Evolutionary conservation across 2,329 filamentous ascomycete genomes (phyloP).

Genomic region (Exophiala sp.): DNA sequence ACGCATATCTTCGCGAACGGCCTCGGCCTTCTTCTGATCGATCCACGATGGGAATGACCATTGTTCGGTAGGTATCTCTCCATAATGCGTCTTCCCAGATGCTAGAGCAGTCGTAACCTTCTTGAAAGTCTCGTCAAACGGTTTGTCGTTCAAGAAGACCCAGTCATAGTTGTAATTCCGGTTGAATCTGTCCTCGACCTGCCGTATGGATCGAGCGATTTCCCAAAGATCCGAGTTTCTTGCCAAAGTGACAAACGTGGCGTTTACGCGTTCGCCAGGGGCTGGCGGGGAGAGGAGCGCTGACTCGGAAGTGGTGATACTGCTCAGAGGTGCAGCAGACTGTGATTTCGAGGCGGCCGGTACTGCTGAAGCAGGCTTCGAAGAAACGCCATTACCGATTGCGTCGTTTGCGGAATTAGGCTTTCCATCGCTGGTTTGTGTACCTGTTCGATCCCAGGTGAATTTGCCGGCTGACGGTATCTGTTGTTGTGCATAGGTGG

Average conservation of each 20-base stretch:
- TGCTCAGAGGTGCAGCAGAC: slow-evolving; percentile 29
- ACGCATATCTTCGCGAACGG: slow-evolving; percentile 91
- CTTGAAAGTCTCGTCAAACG: slow-evolving; percentile 91
- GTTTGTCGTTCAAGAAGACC: slow-evolving; percentile 97
- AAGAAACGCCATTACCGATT: slow-evolving; percentile 9
- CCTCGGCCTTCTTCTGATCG: slow-evolving; percentile 86
- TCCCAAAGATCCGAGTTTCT: slow-evolving; percentile 95
- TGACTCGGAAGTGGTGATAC: slow-evolving; percentile 5
- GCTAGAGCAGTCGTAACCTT: slow-evolving; percentile 83
- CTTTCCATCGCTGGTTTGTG: slow-evolving; percentile 2
- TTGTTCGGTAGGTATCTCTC: slow-evolving; percentile 82
- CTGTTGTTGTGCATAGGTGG: slow-evolving; percentile 28
- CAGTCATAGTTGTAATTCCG: slow-evolving; percentile 95
- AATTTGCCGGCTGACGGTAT: slow-evolving; percentile 23
- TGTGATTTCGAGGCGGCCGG: slow-evolving; percentile 24
- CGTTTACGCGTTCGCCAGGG: slow-evolving; percentile 78
- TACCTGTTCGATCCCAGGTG: slow-evolving; percentile 13
- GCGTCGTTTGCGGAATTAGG: slow-evolving; percentile 4
- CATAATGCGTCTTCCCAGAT: slow-evolving; percentile 91
- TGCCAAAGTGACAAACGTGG: slow-evolving; percentile 93
- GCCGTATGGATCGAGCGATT: slow-evolving; percentile 89
- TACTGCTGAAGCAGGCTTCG: slow-evolving; percentile 10
- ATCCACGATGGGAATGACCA: slow-evolving; percentile 98
- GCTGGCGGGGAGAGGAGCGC: slow-evolving; percentile 42
- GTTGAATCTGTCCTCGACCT: slow-evolving; percentile 98